These are phyloP conservation scores for Crepidotus variabilis DNA, from an alignment of 768 basidiomycete genomes.

Conservation along the genomic window DNA sequence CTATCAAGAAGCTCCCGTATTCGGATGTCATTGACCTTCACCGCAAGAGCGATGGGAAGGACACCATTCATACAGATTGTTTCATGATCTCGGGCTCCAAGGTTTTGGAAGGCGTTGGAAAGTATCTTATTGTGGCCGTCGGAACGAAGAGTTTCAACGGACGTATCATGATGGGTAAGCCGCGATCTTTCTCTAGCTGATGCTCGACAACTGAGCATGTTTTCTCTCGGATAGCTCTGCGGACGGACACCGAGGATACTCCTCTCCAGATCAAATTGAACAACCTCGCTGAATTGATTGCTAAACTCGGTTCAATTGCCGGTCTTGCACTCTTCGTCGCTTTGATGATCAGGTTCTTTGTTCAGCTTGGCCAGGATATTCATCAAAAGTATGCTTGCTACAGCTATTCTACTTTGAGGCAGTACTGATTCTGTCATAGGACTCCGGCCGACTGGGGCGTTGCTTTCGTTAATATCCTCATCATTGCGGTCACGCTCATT, in stretches of 20 bases:
- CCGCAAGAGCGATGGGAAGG: constrained; percentile 28
- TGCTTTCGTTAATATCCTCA: constrained; percentile 87
- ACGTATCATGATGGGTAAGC: constrained; percentile 95
- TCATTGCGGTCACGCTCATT: constrained; percentile 85
- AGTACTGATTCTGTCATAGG: constrained; percentile 27
- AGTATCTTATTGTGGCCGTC: constrained; percentile 89
- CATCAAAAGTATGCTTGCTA: constrained; percentile 47
- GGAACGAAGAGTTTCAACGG: constrained; percentile 94
- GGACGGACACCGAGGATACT: constrained; percentile 83
- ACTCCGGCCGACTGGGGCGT: constrained; percentile 82
- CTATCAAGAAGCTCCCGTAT: constrained; percentile 84
- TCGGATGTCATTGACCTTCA: constrained; percentile 62
- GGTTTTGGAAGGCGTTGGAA: constrained; percentile 91
- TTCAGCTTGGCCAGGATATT: constrained; percentile 64
- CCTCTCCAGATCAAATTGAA: constrained; percentile 95
- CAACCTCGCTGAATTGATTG: constrained; percentile 89
- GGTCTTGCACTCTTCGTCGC: constrained; percentile 78
- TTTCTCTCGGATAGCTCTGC: constrained; percentile 57
- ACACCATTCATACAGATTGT: constrained; percentile 72
- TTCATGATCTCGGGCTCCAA: constrained; percentile 91
- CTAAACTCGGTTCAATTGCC: constrained; percentile 80
- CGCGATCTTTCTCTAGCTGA: constrained; percentile 9
- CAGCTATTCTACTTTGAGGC: neutral
- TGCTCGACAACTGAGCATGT: neutral
- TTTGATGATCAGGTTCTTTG: constrained; percentile 94